Conservation (phyloP, 176 grass and related monocot species). For the Oryza nivara region DNA sequence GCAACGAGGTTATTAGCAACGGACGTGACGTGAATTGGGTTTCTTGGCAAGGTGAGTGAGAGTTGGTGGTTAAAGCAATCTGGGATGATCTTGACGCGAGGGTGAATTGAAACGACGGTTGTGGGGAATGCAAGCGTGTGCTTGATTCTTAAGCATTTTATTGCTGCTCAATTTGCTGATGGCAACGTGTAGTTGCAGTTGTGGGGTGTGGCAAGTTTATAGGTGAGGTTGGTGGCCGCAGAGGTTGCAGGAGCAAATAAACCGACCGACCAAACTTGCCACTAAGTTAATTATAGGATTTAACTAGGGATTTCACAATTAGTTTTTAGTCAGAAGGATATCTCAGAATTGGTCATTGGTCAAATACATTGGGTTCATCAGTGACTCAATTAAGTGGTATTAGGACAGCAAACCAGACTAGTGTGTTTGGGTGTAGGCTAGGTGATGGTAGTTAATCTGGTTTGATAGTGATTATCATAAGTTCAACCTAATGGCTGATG, state of each 20-base stretch:
- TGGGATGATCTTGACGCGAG: neutral
- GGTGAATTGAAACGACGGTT: conserved; percentile 25
- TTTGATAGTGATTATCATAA: neutral
- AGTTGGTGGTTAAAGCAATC: conserved; percentile 7
- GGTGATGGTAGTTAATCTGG: neutral
- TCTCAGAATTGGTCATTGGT: neutral
- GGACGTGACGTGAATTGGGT: neutral
- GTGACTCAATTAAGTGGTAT: neutral
- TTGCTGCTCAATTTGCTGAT: conserved; percentile 27
- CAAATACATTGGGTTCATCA: neutral
- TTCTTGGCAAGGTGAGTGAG: neutral
- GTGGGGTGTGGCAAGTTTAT: conserved; percentile 22
- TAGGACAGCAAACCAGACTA: neutral
- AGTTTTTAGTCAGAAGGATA: neutral
- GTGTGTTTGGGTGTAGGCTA: neutral
- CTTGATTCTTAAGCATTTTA: conserved; percentile 44
- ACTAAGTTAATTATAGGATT: conserved; percentile 13
- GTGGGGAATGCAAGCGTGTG: conserved; percentile 13
- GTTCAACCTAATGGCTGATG: neutral
- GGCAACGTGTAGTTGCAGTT: conserved; percentile 22
- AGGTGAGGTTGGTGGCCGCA: conserved; percentile 52
- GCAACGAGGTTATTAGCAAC: neutral
- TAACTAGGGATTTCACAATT: neutral
- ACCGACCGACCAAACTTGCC: conserved; percentile 54
- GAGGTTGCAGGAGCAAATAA: conserved; percentile 26